Evolutionary conservation across 108 stramenopile species (phyloP), one percentile per base, ranked within the genome.

Genomic region (Skeletonema marinoi): DNA sequence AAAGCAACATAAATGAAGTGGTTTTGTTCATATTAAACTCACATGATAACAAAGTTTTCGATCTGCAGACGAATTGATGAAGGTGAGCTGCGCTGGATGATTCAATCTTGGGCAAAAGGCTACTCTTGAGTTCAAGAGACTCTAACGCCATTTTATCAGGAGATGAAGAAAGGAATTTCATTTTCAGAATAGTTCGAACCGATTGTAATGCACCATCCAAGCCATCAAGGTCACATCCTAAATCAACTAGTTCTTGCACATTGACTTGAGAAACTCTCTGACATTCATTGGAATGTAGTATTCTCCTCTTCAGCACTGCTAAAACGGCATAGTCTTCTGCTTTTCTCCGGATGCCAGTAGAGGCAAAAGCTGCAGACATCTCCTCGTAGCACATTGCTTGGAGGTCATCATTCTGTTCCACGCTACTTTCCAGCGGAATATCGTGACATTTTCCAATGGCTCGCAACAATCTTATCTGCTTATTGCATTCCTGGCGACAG

Each of bases 281-380:
- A 39, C 54, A 46, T 7, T 78, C 70, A 7, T 54, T 31, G 44
- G 51, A 5, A 54, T 39, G 54, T 3, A 81, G 19, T 2, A 75
- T 48, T 67, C 61, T 71, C 19, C 71, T 44, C 66, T 75, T 81
- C 66, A 81, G 38, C 30, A 38, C 65, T 48, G 80, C 58, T 58
- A 74, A 61, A 33, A 81, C 44, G 12, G 80, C 80, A 56, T 41
- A 48, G 66, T 81, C 80, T 68, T 81, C 80, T 31, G 80, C 74
- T 81, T 81, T 81, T 39, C 74, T 66, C 74, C 80, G 69, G 19
- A 71, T 62, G 32, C 80, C 80, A 25, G 71, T 66, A 2, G 58
- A 54, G 6, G 54, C 69, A 65, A 62, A 75, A 10, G 80, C 80
- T 59, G 51, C 11, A 50, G 80, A 68, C 32, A 71, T 66, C 25